Conservation (phyloP, 1,139 yeast genomes). For the Zygosaccharomyces sapae region DNA sequence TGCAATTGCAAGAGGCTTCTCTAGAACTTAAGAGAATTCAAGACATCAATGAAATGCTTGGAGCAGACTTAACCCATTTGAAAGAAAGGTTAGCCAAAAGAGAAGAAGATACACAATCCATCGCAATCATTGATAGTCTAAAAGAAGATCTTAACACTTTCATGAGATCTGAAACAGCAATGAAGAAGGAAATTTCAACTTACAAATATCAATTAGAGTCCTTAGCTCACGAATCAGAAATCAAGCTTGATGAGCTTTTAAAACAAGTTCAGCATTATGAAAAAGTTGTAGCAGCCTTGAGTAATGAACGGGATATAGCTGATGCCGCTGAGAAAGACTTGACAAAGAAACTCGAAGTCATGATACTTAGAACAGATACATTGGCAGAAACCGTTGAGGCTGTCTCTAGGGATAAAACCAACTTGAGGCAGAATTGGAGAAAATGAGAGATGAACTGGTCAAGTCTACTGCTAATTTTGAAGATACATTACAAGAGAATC, state of each 20-base stretch:
- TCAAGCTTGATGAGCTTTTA: conserved; percentile 48
- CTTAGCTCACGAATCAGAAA: conserved; percentile 48
- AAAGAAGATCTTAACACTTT: conserved; percentile 55
- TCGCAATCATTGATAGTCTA: conserved; percentile 55
- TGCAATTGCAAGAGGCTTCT: conserved; percentile 54
- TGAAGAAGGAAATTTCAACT: conserved; percentile 61
- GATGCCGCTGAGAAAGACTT: conserved; percentile 43
- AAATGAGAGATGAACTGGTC: conserved; percentile 46
- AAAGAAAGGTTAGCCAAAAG: conserved; percentile 43
- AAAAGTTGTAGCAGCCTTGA: conserved; percentile 42
- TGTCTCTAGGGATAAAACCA: conserved; percentile 45
- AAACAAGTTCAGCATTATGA: conserved; percentile 52
- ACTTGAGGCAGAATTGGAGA: conserved; percentile 46
- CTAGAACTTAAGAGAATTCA: conserved; percentile 52
- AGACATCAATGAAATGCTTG: conserved; percentile 42
- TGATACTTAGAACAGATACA: conserved; percentile 42
- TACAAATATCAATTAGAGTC: conserved; percentile 60
- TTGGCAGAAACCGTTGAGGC: conserved; percentile 37
- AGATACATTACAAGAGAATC: conserved; percentile 43
- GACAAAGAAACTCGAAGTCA: conserved; percentile 39
- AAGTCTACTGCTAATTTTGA: conserved; percentile 45
- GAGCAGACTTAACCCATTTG: conserved; percentile 54
- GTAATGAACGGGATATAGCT: conserved; percentile 46
- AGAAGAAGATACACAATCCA: conserved; percentile 46
- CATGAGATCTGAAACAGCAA: conserved; percentile 58